phyloP scores from a whole-genome alignment of 345 rosid genomes.

The Gynandropsis gynandra region DNA sequence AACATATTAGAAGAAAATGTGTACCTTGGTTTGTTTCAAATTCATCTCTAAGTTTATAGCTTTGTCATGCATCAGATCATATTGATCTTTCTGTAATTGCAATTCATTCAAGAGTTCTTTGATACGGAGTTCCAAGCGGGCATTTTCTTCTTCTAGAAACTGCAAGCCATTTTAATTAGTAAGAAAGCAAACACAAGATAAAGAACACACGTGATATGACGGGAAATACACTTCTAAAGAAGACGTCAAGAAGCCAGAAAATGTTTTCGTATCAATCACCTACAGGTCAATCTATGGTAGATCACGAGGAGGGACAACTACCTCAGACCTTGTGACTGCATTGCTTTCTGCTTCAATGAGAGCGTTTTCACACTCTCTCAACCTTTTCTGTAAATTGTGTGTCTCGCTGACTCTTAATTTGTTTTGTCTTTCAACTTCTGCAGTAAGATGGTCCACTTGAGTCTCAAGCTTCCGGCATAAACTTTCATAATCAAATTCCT shows the following conservation, averaged over 20 bases:
- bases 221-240: background rate
- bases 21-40: conserved; percentile 53
- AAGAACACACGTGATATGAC: background rate
- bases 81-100: conserved; percentile 52
- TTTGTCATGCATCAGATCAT: conserved; percentile 39
- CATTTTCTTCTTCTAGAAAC: conserved; percentile 73
- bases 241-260: conserved; percentile 10
- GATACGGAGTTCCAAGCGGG: conserved; percentile 41
- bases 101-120: conserved; percentile 43
- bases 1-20: conserved; percentile 28
- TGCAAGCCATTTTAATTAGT: conserved; percentile 24
- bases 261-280: conserved; percentile 4
- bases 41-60: conserved; percentile 43
- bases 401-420: conserved; percentile 58
- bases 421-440: conserved; percentile 77
- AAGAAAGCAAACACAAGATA: conserved; percentile 14
- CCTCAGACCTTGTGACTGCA: conserved; percentile 68
- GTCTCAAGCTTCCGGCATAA: conserved; percentile 73
- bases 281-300: conserved; percentile 3
- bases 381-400: conserved; percentile 42
- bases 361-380: conserved; percentile 44
- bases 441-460: conserved; percentile 78
- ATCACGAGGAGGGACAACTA: conserved; percentile 37
- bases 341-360: conserved; percentile 42
- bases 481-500: conserved; percentile 92